Evolutionary conservation across 2,329 filamentous ascomycete genomes (phyloP).

Genomic region (Hirsutella minnesotensis): DNA sequence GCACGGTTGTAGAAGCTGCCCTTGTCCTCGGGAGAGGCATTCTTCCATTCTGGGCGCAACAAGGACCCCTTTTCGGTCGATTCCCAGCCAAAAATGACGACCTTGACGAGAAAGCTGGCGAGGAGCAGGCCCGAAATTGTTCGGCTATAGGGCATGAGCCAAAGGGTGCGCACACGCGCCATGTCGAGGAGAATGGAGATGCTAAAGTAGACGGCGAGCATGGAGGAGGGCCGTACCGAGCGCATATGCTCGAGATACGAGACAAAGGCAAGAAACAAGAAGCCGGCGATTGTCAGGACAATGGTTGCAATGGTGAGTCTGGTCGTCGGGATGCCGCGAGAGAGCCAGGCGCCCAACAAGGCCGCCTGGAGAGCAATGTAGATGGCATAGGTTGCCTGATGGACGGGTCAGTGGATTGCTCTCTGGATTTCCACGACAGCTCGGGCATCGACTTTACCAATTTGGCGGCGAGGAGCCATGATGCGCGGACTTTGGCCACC

Average conservation of each 20-base stretch:
- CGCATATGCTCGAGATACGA: slow-evolving; percentile 20
- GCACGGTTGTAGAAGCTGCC: slow-evolving; percentile 16
- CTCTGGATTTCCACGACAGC: not conserved
- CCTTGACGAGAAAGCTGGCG: slow-evolving; percentile 14
- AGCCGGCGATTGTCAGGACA: slow-evolving; percentile 7
- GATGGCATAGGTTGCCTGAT: slow-evolving; percentile 1
- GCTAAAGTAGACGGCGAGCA: slow-evolving; percentile 18
- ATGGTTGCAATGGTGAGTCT: slow-evolving; percentile 8
- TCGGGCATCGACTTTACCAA: slow-evolving; percentile 3
- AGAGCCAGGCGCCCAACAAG: slow-evolving; percentile 9
- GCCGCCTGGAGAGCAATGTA: slow-evolving; percentile 7
- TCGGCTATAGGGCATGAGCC: slow-evolving; percentile 12
- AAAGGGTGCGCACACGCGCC: slow-evolving; percentile 18
- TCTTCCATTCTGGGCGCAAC: slow-evolving; percentile 8
- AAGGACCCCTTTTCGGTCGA: slow-evolving; percentile 15
- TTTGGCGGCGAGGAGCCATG: slow-evolving; percentile 7
- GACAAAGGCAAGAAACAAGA: slow-evolving; percentile 7
- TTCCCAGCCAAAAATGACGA: slow-evolving; percentile 17
- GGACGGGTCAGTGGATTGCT: too few relatives aligned
- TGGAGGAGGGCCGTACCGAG: slow-evolving; percentile 18
- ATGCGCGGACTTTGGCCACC: slow-evolving; percentile 4
- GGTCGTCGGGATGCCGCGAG: slow-evolving; percentile 5
- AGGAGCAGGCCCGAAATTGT: slow-evolving; percentile 6
- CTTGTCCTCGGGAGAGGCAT: slow-evolving; percentile 17
- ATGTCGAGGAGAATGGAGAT: slow-evolving; percentile 18